Base-by-base conservation (phyloP, 257 asterid species). In the Mitragyna speciosa region DNA sequence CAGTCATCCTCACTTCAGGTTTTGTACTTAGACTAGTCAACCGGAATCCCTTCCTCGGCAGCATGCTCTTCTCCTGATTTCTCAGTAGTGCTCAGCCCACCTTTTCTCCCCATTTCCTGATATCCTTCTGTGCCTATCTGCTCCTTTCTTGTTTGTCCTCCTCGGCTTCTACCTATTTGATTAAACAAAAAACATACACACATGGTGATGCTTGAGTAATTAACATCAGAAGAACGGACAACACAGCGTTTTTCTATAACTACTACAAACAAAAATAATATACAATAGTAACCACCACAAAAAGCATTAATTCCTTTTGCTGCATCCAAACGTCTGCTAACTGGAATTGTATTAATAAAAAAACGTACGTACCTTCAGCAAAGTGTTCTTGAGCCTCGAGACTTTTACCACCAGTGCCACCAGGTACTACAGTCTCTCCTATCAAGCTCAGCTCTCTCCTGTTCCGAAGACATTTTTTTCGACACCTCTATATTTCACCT, bases 381-480 rank as follows among this genome's bases (percentile, higher is more conserved):
- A 93, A 90, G 83, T 90, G 92, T 65, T 87, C 90, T 30, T 93
- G 96, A 22, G 96, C 97, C 70, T 93, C 92, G 0, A 91, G 96
- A 85, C 94, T 93, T 81, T 91, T 93, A 26, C 97, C 97, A 7
- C 97, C 96, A 8, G 96, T 90, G 73, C 97, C 97, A 33, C 97
- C 97, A n/a, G 96, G 95, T 24, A 93, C 85, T 8, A 91, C 95
- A 11, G 95, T 93, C 80, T 91, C 94, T 83, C 33, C 90, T 90
- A 84, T 91, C 97, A 5, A 93, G 89, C 19, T 87, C 89, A 12
- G 90, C 75, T 20, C 97, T 68, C 49, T 87, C 83, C 47, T 89
- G 87, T 0, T 54, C 81, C 16, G 94, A 82, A 24, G 97, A 86
- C 94, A 91, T 91, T 15, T 22, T n/a, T 22, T 28, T 36, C 41